Base-by-base conservation (phyloP, 208 protist species). In the Leishmania turanica region DNA sequence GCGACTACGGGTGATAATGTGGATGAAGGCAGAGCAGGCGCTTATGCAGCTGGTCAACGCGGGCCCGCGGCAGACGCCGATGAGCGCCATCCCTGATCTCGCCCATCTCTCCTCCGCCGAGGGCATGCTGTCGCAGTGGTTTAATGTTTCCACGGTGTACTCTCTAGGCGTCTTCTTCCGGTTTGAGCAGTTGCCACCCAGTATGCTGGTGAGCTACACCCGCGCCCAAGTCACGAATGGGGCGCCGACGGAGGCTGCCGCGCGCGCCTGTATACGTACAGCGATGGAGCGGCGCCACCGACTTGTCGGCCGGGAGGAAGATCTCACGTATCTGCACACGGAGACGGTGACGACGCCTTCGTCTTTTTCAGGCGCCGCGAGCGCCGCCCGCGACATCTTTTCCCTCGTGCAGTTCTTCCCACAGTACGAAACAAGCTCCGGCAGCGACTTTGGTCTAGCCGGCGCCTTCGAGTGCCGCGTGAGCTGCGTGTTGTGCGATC, bases 401-500 rank as follows among this genome's bases (percentile, higher is more conserved):
- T 90, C 91, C 37, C 49, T 96, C 34, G 80, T 96, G 77, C 94
- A 96, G 82, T 90, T 93, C 62, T 94, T 97, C 66, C 85, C 87
- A 9, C 74, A 92, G 31, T 75, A 90, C 42, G 82, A 91, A 68
- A 69, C 69, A 2, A 66, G 62, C 34, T 60, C 65, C 21, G 53
- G 45, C 69, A 72, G 47, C 56, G 84, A 82, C 75, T 87, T 82
- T 27, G 80, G 82, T 42, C 70, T 95, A 5, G 92, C 92, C 3
- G 85, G 84, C 34, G 89, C 83, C 58, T 92, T 95, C 77, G 92
- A 97, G 84, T 94, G 91, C 65, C 92, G 94, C 24, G 88, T 96
- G 45, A 92, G 88, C 81, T 95, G 91, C 69, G 87, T 95, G 83
- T 56, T 88, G n/a, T 87, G 83, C 75, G 84, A 84, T 75, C 60